Base-by-base conservation (phyloP, 2,329 filamentous ascomycete species). In the Fusarium staphyleae region DNA sequence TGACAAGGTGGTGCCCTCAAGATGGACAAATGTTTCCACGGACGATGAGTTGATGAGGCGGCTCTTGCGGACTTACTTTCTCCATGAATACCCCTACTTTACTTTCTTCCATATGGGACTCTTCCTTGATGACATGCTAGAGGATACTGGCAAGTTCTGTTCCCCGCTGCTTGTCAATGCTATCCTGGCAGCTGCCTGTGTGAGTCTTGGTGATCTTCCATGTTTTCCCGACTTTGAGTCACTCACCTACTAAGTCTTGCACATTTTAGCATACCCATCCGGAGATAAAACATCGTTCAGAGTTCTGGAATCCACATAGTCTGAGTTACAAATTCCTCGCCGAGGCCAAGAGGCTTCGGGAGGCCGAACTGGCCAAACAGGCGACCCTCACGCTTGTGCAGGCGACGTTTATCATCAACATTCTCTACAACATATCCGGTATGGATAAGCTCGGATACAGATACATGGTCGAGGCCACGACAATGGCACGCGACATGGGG, bases 51-150 rank as follows among this genome's bases (percentile, higher is more conserved):
- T 7, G 0, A 57, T 57, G 53, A 45, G 28, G 6, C 22, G 26
- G 1, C 11, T 58, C 0, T 32, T 58, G 1, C 16, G 34, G 0
- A 12, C 22, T 0, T 58, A 57, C 11, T 43, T 57, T 2, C 43
- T 57, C 2, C 39, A 57, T 10, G 53, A 53, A n/a, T 48, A 57
- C 1, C 37, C 39, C 9, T 53, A 32, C 28, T 57, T 57, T 5
- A 45, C 48, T 0, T 48, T 49, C 10, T 57, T 58, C 1, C 40
- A 57, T 1, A 58, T 53, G 12, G 54, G 53, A 11, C 18, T 30
- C 2, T 57, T 58, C 30, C 15, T 58, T 1, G 53, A 53, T 3
- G 55, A 57, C 15, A 57, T 58, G 55, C 1, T 46, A 3, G 29
- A 7, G 13, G 43, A 40, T 0, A 29, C 34, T 0, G n/a, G n/a